Conservation (phyloP, 371 early-diverging fungal genomes). For the Basidiobolus meristosporus region DNA sequence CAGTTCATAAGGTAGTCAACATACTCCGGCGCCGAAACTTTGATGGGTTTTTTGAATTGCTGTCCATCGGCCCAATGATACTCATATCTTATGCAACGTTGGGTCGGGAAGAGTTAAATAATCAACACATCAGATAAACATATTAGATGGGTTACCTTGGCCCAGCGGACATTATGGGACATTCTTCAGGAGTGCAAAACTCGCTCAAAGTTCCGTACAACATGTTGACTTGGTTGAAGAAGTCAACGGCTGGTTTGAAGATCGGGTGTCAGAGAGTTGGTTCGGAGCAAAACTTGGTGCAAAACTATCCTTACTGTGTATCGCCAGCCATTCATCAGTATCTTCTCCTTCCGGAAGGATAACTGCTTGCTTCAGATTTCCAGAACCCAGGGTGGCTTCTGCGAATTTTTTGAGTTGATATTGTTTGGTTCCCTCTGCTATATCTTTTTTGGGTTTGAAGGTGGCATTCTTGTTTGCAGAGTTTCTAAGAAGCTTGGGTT, state of each 20-base stretch:
- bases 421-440: no score
- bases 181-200: constrained; percentile 51
- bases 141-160: constrained; percentile 18
- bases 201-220: constrained; percentile 71
- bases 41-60: constrained; percentile 47
- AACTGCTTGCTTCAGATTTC: constrained; percentile 50
- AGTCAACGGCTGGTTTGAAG: constrained; percentile 45
- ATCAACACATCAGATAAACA: neutral
- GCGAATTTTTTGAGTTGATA: constrained; percentile 36
- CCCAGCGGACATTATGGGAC: constrained; percentile 80
- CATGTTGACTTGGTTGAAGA: constrained; percentile 83
- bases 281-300: neutral
- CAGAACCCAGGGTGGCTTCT: constrained; percentile 47
- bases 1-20: constrained; percentile 64
- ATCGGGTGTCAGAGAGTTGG: neutral
- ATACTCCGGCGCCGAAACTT: constrained; percentile 71
- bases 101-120: neutral
- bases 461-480: no score
- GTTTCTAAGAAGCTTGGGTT: no score
- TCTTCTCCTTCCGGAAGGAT: constrained; percentile 71
- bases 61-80: constrained; percentile 69
- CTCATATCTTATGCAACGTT: constrained; percentile 31
- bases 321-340: constrained; percentile 73
- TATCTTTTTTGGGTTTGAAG: no score
- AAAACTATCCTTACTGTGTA: constrained; percentile 28